Percentiles rank a stretch among this genome's conserved stretches.
Conservation (phyloP, 768 basidiomycete genomes). For the Tylopilus felleus region DNA sequence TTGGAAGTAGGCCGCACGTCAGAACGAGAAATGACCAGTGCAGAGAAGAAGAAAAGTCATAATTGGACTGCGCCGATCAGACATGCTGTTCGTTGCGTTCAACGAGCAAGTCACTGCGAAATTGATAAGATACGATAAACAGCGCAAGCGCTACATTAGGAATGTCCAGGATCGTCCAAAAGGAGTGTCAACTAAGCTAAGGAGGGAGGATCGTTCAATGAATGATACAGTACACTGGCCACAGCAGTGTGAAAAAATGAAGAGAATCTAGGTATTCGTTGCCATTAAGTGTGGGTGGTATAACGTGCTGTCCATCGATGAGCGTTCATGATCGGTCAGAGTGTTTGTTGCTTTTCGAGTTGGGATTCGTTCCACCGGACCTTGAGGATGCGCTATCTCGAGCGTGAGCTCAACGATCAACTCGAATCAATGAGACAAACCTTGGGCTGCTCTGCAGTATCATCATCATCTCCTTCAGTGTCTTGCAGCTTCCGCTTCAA, state of each 20-base stretch:
- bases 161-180: background rate
- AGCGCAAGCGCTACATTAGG: too few species aligned
- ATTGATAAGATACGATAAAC: too few species aligned
- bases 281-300: background rate
- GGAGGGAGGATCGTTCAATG: background rate
- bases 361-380: conserved; percentile 14
- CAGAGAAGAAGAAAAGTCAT: too few species aligned
- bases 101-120: too few species aligned
- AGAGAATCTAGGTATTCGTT: background rate
- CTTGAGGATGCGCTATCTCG: conserved; percentile 16
- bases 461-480: background rate
- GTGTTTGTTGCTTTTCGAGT: background rate
- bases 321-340: background rate
- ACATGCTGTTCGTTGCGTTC: too few species aligned
- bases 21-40: too few species aligned
- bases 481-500: conserved; percentile 26
- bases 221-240: conserved; percentile 3
- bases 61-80: too few species aligned
- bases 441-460: conserved; percentile 14
- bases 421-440: background rate
- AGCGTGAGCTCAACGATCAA: background rate
- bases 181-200: background rate
- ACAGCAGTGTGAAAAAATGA: background rate
- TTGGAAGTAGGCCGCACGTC: too few species aligned
- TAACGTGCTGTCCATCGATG: conserved; percentile 1